Percentiles rank a stretch among this genome's conserved stretches.
Evolutionary conservation across 1,284 basidiomycete species (phyloP).

Genomic region (Phlebopus sp.): DNA sequence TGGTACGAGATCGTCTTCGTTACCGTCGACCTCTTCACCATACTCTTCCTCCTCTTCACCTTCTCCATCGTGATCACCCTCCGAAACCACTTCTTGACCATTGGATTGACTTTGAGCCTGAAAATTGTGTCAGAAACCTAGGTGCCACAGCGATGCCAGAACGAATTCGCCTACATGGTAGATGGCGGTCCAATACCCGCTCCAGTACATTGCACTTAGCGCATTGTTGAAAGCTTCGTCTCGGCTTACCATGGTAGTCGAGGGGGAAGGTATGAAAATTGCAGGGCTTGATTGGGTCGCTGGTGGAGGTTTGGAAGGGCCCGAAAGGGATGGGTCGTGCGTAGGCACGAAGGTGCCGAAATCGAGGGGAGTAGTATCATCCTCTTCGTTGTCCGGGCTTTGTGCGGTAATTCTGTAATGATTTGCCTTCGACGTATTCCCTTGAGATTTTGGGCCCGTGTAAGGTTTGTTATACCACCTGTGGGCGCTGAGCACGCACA

Average conservation of each 20-base stretch:
- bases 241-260: constrained; percentile 45
- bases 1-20: constrained; percentile 34
- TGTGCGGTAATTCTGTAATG: not conserved
- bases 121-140: constrained; percentile 6
- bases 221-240: constrained; percentile 76
- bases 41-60: constrained; percentile 25
- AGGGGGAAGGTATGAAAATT: constrained; percentile 29
- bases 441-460: constrained; percentile 22
- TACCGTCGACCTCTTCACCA: constrained; percentile 27
- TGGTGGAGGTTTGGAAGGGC: constrained; percentile 21
- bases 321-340: constrained; percentile 56
- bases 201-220: constrained; percentile 76
- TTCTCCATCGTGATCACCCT: constrained; percentile 17
- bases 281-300: constrained; percentile 16
- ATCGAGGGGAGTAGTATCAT: constrained; percentile 60
- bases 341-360: constrained; percentile 67
- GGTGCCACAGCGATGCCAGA: not conserved
- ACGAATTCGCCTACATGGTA: constrained; percentile 56
- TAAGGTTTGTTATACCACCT: constrained; percentile 78
- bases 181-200: constrained; percentile 79
- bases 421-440: constrained; percentile 1
- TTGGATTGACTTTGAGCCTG: constrained; percentile 24
- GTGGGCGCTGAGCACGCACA: not conserved
- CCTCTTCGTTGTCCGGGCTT: constrained; percentile 23
- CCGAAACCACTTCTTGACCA: constrained; percentile 6